Evolutionary conservation across 352 stramenopile species (phyloP).

Genomic region (Albugo laibachii): DNA sequence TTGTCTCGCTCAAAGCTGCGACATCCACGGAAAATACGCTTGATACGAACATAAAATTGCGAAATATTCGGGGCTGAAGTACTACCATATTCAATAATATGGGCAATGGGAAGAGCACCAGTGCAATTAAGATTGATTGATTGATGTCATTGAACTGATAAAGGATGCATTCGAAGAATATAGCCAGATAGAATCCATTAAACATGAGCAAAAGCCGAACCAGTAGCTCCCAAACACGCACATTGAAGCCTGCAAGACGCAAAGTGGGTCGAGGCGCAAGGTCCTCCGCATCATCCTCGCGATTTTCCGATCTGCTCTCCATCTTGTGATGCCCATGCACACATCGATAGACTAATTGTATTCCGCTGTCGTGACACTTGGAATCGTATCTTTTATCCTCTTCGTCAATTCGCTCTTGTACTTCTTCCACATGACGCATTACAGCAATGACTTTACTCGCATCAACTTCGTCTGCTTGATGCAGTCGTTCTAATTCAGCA

Average conservation of each 20-base stretch:
- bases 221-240: slow-evolving; percentile 20
- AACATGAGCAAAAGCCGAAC: slow-evolving; percentile 42
- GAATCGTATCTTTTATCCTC: too few species aligned
- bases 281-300: too few species aligned
- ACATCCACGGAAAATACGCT: slow-evolving; percentile 32
- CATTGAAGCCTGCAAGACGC: not conserved
- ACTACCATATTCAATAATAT: slow-evolving; percentile 34
- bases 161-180: slow-evolving; percentile 37
- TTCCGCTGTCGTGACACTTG: too few species aligned
- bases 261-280: too few species aligned
- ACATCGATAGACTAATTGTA: too few species aligned
- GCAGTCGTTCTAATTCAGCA: slow-evolving; percentile 5
- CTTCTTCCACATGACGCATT: slow-evolving; percentile 11
- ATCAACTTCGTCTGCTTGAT: slow-evolving; percentile 7
- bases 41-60: slow-evolving; percentile 34
- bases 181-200: slow-evolving; percentile 39
- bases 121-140: slow-evolving; percentile 5
- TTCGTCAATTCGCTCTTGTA: not conserved
- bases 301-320: too few species aligned
- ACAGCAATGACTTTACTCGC: slow-evolving; percentile 7
- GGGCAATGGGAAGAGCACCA: slow-evolving; percentile 15
- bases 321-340: too few species aligned
- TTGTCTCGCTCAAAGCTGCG: slow-evolving; percentile 23
- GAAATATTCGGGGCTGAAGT: slow-evolving; percentile 34
- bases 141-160: slow-evolving; percentile 20